Evolutionary conservation across 371 early-diverging fungal species (phyloP).

Genomic region (Mortierella sp.): DNA sequence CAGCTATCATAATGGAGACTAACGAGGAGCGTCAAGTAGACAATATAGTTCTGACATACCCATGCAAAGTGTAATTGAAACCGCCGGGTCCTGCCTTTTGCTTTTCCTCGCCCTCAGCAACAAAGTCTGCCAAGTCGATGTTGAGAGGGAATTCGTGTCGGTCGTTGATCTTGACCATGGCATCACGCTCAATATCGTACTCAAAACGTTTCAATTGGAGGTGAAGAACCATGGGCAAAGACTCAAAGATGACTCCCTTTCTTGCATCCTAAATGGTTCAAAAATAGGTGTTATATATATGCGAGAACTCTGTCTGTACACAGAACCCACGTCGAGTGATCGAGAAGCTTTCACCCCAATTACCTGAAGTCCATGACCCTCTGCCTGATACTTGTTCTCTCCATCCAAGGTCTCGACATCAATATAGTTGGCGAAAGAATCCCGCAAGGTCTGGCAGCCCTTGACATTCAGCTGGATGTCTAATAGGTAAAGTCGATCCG

Average conservation of each 20-base stretch:
- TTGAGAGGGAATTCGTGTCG: constrained; percentile 97
- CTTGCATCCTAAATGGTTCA: constrained; percentile 80
- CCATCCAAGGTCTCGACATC: constrained; percentile 94
- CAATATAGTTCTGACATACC: constrained; percentile 61
- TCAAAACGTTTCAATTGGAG: constrained; percentile 98
- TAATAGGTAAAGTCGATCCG: constrained; percentile 39
- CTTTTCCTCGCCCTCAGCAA: constrained; percentile 75
- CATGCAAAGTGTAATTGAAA: constrained; percentile 90
- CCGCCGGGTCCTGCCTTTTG: constrained; percentile 64
- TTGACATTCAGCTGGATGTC: constrained; percentile 97
- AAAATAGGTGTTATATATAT: neutral
- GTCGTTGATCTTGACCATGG: constrained; percentile 98
- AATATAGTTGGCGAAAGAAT: constrained; percentile 94
- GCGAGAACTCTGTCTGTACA: neutral
- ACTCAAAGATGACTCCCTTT: constrained; percentile 96
- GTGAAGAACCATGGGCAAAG: constrained; percentile 98
- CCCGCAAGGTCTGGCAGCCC: constrained; percentile 89
- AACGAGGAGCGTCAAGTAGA: neutral
- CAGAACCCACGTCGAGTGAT: neutral
- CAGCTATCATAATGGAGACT: neutral
- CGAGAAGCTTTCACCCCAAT: neutral
- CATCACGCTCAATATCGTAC: constrained; percentile 95
- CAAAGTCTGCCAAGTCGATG: constrained; percentile 93
- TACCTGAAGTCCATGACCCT: constrained; percentile 94
- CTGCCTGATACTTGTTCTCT: constrained; percentile 98